Evolutionary conservation across 176 grass and related monocot genomes (phyloP), one percentile per base, ranked within the genome.

Genomic region (Stipa capillata): DNA sequence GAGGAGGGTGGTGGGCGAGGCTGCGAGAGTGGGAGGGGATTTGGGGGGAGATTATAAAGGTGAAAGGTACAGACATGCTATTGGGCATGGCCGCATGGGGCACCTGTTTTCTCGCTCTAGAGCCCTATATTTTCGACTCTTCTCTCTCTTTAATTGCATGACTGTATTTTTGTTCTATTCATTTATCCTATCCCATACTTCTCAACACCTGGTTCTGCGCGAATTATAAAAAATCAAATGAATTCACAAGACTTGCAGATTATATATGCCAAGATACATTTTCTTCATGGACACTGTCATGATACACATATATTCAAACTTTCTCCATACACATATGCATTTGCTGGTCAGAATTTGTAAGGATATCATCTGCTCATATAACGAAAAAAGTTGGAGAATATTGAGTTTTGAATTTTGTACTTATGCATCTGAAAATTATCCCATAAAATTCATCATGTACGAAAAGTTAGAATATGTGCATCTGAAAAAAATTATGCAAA

Each of bases 51-150:
- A 84, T 79, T 79, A 88, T 88, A 88, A 84, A 84, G 86, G 58
- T 73, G 73, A 78, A 83, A 88, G 80, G 58, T 88, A 79, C 80
- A 79, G 54, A 50, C 32, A 69, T 44, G 61, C 71, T 33, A 89
- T 89, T 85, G 87, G 87, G 77, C 82, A 74, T 35, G 70, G 43
- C 70, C 82, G 37, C 58, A 88, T 88, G 80, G 74, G n/a, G 59
- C 86, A 42, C 72, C 63, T 56, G 72, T 71, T 76, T 79, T 57
- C 56, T 56, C 73, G 31, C 79, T 32, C 55, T 65, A 4, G 9
- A 15, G 5, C 35, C 31, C 69, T 74, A 51, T 36, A 76, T 76
- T 62, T 16, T 34, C 35, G 28, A 15, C 15, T 69, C 8, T 14
- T 41, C 6, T 33, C 3, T 16, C 23, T 58, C 12, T 6, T 51